phyloP scores from a whole-genome alignment of 495 filamentous ascomycete genomes.

The Penicillium bialowiezense region DNA sequence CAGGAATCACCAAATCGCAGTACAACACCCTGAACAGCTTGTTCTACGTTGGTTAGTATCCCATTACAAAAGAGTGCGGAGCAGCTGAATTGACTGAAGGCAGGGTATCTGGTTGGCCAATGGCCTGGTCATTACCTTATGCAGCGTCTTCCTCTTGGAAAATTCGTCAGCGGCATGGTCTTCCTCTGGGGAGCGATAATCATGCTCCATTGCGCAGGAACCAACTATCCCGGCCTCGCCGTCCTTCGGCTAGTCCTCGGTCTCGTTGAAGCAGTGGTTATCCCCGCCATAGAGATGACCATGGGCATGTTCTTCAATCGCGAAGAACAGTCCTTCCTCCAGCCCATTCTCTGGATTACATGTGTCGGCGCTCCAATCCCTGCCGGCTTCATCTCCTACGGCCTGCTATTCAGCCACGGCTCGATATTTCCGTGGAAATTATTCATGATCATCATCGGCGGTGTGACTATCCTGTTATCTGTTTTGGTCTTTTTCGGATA shows the following conservation, averaged over 20 bases:
- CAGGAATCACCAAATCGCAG: slow-evolving; percentile 13
- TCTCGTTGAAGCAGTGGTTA: slow-evolving; percentile 16
- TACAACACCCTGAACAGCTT: slow-evolving; percentile 24
- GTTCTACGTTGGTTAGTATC: slow-evolving; percentile 22
- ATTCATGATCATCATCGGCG: slow-evolving; percentile 27
- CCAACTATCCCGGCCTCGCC: slow-evolving; percentile 18
- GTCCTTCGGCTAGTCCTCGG: slow-evolving; percentile 22
- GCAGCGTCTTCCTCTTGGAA: slow-evolving; percentile 24
- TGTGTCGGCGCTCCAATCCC: slow-evolving; percentile 16
- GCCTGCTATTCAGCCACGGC: slow-evolving; percentile 16
- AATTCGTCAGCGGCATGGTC: slow-evolving; percentile 15
- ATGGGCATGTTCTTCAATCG: slow-evolving; percentile 28
- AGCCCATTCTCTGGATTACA: slow-evolving; percentile 24
- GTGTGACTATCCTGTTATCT: slow-evolving; percentile 16
- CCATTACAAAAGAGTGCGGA: too few species aligned
- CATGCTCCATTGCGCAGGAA: slow-evolving; percentile 19
- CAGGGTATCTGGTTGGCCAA: slow-evolving; percentile 16
- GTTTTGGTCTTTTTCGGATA: slow-evolving; percentile 15
- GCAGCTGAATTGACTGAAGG: too few species aligned
- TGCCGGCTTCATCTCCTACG: slow-evolving; percentile 25
- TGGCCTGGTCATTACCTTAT: slow-evolving; percentile 23
- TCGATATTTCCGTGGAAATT: slow-evolving; percentile 24
- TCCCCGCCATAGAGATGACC: slow-evolving; percentile 26
- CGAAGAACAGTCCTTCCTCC: slow-evolving; percentile 18
- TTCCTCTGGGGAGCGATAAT: slow-evolving; percentile 21